Percentiles rank a stretch among this genome's conserved stretches.
Evolutionary conservation across 1,139 yeast species (phyloP).

Genomic region (Candida anutae): DNA sequence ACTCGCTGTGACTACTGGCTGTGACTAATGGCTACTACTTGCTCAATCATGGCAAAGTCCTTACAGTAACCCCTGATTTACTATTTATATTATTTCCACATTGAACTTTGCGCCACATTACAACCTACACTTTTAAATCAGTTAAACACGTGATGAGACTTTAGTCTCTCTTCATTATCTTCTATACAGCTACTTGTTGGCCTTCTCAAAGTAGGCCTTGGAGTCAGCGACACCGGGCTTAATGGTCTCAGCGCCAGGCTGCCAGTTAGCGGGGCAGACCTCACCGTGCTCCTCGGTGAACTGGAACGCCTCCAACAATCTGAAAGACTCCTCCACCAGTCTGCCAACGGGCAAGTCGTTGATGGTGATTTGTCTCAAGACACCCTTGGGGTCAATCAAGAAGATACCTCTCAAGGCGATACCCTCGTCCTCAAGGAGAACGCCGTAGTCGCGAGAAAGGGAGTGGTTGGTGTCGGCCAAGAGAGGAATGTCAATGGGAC

Average conservation of each 20-base stretch:
- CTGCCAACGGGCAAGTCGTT: slow-evolving; percentile 99
- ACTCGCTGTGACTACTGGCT: too few relatives aligned
- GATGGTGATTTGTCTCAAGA: slow-evolving; percentile 90
- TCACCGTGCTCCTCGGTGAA: slow-evolving; percentile 98
- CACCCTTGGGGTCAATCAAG: slow-evolving; percentile 93
- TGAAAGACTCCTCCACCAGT: slow-evolving; percentile 93
- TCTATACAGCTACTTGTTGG: slow-evolving; percentile 32
- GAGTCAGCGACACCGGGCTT: slow-evolving; percentile 78
- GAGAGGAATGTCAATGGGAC: slow-evolving; percentile 89
- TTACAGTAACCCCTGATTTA: too few relatives aligned
- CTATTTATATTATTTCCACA: too few relatives aligned
- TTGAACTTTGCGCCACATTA: too few relatives aligned
- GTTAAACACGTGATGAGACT: too few relatives aligned
- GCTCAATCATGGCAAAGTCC: too few relatives aligned
- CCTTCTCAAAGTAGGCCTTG: slow-evolving; percentile 71
- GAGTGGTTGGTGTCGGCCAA: slow-evolving; percentile 96
- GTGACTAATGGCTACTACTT: too few relatives aligned
- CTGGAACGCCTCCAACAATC: slow-evolving; percentile 98
- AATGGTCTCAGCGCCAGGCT: slow-evolving; percentile 92
- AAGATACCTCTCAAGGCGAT: slow-evolving; percentile 96
- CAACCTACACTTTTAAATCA: too few relatives aligned
- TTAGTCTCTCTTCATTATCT: not conserved
- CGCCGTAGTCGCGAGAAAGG: slow-evolving; percentile 93
- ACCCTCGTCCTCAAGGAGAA: slow-evolving; percentile 91
- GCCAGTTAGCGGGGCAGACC: slow-evolving; percentile 99